phyloP scores from a whole-genome alignment of 1,139 yeast genomes.

The Blastobotrys proliferans region DNA sequence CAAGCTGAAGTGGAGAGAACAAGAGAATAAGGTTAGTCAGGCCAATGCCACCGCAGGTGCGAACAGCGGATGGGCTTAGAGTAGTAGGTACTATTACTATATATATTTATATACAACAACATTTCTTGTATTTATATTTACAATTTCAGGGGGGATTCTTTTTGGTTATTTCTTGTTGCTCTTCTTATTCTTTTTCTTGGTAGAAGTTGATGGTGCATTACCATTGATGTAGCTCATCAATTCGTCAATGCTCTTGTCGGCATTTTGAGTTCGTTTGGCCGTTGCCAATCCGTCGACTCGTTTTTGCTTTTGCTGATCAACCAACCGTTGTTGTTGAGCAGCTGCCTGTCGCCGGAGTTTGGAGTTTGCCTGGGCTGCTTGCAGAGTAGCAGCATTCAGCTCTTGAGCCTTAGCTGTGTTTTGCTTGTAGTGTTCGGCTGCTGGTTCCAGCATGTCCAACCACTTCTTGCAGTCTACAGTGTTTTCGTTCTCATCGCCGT shows the following conservation, averaged over 20 bases:
- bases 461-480: conserved; percentile 63
- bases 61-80: conserved; percentile 16
- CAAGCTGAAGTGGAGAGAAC: conserved; percentile 11
- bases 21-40: conserved; percentile 2
- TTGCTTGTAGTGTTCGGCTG: conserved; percentile 35
- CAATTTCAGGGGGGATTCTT: neutral
- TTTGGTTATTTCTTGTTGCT: conserved; percentile 14
- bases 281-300: conserved; percentile 9
- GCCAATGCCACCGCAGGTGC: conserved; percentile 13
- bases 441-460: conserved; percentile 45
- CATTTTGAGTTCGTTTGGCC: conserved; percentile 15
- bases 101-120: neutral
- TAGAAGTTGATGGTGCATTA: conserved; percentile 14
- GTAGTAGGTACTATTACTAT: neutral
- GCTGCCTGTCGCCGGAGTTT: neutral
- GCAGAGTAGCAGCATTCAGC: conserved; percentile 16
- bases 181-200: conserved; percentile 14
- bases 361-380: conserved; percentile 10
- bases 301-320: conserved; percentile 3
- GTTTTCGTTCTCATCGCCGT: conserved; percentile 60
- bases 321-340: conserved; percentile 3
- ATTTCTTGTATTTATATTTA: neutral
- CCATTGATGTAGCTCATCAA: conserved; percentile 36
- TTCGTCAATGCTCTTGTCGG: conserved; percentile 33
- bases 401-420: conserved; percentile 17